Evolutionary conservation across 129 eudicot genomes (phyloP).

Genomic region (Heracleum sosnowskyi): DNA sequence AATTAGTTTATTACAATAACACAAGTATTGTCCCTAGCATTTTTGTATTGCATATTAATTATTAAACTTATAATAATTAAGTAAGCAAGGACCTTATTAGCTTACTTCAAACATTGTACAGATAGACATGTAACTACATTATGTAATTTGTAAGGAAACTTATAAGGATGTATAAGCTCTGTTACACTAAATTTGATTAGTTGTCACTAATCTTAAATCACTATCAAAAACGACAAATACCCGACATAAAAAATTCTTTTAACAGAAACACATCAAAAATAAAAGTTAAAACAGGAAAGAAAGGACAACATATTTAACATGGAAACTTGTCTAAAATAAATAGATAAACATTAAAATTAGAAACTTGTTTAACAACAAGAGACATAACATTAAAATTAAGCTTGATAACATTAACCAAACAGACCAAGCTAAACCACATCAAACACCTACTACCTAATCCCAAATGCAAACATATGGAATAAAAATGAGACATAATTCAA

Average conservation of each 20-base stretch:
- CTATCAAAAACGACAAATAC: not conserved
- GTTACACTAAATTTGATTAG: too few species aligned
- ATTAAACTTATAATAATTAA: too few species aligned
- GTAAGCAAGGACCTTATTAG: not conserved
- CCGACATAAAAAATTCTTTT: not conserved
- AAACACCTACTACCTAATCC: too few species aligned
- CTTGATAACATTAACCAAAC: not conserved
- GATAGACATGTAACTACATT: slow-evolving; percentile 22
- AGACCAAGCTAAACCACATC: too few species aligned
- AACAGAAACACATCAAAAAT: not conserved
- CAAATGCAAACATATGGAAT: too few species aligned
- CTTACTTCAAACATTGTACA: slow-evolving; percentile 19
- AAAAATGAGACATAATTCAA: too few species aligned
- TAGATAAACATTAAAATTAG: not conserved
- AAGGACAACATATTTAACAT: not conserved
- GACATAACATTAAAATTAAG: not conserved
- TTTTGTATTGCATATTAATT: too few species aligned
- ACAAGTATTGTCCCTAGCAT: too few species aligned
- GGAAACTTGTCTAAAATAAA: not conserved
- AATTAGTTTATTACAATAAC: too few species aligned
- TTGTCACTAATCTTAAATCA: not conserved
- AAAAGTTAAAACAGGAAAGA: not conserved
- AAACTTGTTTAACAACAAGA: not conserved
- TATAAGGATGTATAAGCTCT: slow-evolving; percentile 9
- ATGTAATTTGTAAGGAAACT: slow-evolving; percentile 47